These are phyloP conservation scores for Mimosa bimucronata DNA, from an alignment of 306 rosid species.

Conservation along the genomic window DNA sequence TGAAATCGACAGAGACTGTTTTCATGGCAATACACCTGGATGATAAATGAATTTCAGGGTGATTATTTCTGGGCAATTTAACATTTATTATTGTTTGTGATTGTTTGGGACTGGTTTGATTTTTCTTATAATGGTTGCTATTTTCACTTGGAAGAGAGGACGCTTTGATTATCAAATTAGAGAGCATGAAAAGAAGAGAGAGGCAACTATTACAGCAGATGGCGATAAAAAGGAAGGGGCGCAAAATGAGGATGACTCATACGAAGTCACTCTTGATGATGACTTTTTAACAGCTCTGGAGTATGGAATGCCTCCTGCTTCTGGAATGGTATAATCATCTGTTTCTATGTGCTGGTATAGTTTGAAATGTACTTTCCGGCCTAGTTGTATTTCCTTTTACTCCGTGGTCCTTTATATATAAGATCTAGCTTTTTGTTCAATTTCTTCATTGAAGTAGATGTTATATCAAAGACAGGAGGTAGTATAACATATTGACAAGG, in stretches of 20 bases:
- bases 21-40: conserved; percentile 8
- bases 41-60: conserved; percentile 13
- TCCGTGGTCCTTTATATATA: not conserved
- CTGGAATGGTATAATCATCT: conserved; percentile 80
- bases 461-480: no score
- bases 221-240: conserved; percentile 41
- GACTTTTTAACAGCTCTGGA: conserved; percentile 95
- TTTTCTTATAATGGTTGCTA: conserved; percentile 24
- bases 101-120: conserved; percentile 29
- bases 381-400: conserved; percentile 2
- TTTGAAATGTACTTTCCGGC: not conserved
- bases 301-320: conserved; percentile 99
- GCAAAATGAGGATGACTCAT: conserved; percentile 63
- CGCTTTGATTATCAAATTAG: conserved; percentile 90
- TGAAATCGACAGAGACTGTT: conserved; percentile 9
- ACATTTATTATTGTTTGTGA: not conserved
- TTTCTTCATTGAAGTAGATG: no score
- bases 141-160: conserved; percentile 61
- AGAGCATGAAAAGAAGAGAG: conserved; percentile 82
- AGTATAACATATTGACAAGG: not conserved
- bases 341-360: not conserved
- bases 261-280: conserved; percentile 90
- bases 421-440: no score
- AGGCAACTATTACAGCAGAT: conserved; percentile 46
- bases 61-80: conserved; percentile 4